These are phyloP conservation scores for Scedosporium boydii DNA, from an alignment of 2,329 filamentous ascomycete genomes.

Conservation along the genomic window DNA sequence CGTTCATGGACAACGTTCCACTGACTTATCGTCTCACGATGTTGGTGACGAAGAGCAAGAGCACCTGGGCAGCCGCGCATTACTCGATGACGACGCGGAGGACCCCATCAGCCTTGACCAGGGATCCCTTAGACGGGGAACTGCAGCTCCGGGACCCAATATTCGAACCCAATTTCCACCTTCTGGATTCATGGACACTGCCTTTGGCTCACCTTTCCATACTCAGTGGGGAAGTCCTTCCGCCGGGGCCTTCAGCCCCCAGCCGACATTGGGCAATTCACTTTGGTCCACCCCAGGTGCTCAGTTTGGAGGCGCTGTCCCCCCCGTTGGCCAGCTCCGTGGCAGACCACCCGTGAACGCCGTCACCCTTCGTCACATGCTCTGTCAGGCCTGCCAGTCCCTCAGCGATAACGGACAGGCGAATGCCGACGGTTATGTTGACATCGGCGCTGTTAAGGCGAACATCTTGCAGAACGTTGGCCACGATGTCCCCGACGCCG, in stretches of 20 bases:
- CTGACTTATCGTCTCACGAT: conserved; percentile 17
- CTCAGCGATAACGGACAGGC: conserved; percentile 28
- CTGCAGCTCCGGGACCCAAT: conserved; percentile 39
- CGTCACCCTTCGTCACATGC: conserved; percentile 59
- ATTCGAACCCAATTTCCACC: conserved; percentile 13
- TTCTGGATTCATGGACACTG: conserved; percentile 27
- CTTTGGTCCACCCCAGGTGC: conserved; percentile 26
- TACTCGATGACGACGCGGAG: conserved; percentile 60
- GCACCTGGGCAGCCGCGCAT: conserved; percentile 81
- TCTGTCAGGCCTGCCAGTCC: conserved; percentile 70
- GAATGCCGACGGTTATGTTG: conserved; percentile 56
- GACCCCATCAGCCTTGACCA: conserved; percentile 5
- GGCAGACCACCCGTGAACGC: conserved; percentile 5
- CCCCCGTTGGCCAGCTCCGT: conserved; percentile 15
- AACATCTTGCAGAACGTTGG: conserved; percentile 48
- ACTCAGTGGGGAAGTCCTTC: conserved; percentile 31
- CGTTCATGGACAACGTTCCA: conserved; percentile 39
- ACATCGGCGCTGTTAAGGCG: conserved; percentile 58
- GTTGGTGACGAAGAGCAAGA: conserved; percentile 61
- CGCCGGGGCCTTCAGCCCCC: conserved; percentile 27
- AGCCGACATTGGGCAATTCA: conserved; percentile 35
- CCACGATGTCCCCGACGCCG: conserved; percentile 35
- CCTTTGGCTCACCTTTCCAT: conserved; percentile 24
- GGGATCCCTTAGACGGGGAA: conserved; percentile 2
- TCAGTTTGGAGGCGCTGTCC: conserved; percentile 21